Percentiles rank a stretch among this genome's conserved stretches.
phyloP scores from a whole-genome alignment of 164 flowering plant species.

The Chimonanthus salicifolius region DNA sequence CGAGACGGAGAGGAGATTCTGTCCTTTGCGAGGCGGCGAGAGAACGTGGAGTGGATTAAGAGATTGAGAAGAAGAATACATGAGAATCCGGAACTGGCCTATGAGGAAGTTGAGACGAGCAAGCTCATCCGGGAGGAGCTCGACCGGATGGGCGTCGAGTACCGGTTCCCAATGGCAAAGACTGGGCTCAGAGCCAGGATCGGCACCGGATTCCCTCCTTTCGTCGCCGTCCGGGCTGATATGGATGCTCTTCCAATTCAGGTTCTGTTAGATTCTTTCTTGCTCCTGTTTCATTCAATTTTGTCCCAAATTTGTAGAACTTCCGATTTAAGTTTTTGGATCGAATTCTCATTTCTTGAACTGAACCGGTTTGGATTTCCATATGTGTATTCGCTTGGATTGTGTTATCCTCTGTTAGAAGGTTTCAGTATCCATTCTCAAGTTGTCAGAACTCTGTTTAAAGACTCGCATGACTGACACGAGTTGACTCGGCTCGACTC shows the following conservation, averaged over 20 bases:
- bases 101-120: slow-evolving; percentile 57
- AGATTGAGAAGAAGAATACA: slow-evolving; percentile 51
- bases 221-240: slow-evolving; percentile 81
- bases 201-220: slow-evolving; percentile 70
- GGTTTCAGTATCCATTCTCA: no score
- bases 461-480: no score
- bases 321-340: no score
- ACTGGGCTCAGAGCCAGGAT: slow-evolving; percentile 62
- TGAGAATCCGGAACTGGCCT: slow-evolving; percentile 66
- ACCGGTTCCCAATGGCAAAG: slow-evolving; percentile 54
- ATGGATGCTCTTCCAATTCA: slow-evolving; percentile 97
- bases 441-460: no score
- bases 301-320: neutral
- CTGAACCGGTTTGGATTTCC: no score
- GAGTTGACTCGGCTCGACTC: no score
- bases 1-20: slow-evolving; percentile 8
- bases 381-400: no score
- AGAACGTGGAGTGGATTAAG: slow-evolving; percentile 46
- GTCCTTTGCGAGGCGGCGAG: slow-evolving; percentile 7
- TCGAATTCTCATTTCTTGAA: no score
- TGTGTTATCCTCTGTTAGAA: no score
- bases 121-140: slow-evolving; percentile 48
- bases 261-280: slow-evolving; percentile 25
- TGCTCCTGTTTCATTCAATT: neutral
- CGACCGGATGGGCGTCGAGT: slow-evolving; percentile 41